Evolutionary conservation across 2,329 filamentous ascomycete species (phyloP).

Genomic region (Beauveria scarabaeidicola): DNA sequence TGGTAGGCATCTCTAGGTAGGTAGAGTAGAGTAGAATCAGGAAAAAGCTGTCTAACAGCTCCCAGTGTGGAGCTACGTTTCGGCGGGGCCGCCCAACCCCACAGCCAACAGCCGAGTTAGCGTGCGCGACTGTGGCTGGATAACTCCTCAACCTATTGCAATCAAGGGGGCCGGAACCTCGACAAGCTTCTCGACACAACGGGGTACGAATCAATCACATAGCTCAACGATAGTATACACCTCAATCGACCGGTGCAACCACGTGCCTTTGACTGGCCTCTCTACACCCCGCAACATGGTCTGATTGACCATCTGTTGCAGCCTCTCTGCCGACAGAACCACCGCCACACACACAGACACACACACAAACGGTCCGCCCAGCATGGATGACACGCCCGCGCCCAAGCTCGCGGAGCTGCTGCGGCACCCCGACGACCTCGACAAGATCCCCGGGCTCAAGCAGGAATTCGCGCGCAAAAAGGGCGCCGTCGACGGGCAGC

Average conservation of each 20-base stretch:
- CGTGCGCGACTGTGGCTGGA: neutral
- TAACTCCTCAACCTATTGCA: neutral
- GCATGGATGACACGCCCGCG: conserved; percentile 50
- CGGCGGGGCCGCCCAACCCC: neutral
- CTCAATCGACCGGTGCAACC: neutral
- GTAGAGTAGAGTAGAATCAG: no score
- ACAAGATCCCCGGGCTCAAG: conserved; percentile 87
- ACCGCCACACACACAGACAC: neutral
- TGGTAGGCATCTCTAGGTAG: neutral
- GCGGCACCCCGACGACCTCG: conserved; percentile 90
- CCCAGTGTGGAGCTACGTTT: no score
- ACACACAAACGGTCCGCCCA: conserved; percentile 12
- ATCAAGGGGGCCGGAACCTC: conserved; percentile 1
- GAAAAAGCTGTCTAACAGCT: neutral
- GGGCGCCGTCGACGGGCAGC: conserved; percentile 78
- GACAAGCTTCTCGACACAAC: neutral
- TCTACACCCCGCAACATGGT: conserved; percentile 18
- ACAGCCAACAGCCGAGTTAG: neutral
- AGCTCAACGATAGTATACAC: no score
- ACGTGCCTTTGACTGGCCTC: neutral
- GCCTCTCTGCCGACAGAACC: neutral
- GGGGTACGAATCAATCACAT: no score
- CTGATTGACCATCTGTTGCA: conserved; percentile 17
- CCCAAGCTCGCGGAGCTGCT: conserved; percentile 88
- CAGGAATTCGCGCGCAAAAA: conserved; percentile 94